Base-by-base conservation (phyloP, 2,329 filamentous ascomycete species). In the Zymoseptoria pseudotritici region DNA sequence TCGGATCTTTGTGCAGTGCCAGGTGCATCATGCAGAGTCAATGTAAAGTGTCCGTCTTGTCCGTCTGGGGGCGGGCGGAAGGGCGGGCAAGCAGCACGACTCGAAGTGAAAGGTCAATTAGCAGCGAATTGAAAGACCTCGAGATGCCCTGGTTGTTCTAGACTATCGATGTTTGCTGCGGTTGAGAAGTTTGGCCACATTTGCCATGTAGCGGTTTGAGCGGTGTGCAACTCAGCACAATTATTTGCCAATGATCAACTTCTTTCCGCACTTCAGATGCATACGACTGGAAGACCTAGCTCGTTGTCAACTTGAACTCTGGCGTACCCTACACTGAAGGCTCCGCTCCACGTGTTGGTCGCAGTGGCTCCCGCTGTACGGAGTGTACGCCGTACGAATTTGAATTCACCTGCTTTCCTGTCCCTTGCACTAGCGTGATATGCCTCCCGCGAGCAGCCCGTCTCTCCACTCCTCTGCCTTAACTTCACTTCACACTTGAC, bases 181-280 rank as follows among this genome's bases (percentile, higher is more conserved):
- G 61, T 60, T 65, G 65, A 64, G 59, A 59, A 50, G 50, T 54
- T 50, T 50, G 54, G 55, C 50, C 51, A 57, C 54, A 55, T 50
- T 57, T 42, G 56, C 56, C 54, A 49, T 60, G 22, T 52, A 49
- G 58, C 49, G 58, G 53, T 58, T 50, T 58, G 53, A n/a, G n/a
- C 53, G 22, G 21, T 20, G n/a, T n/a, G n/a, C n/a, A n/a, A n/a
- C 4, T 11, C 52, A 29, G 2, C 29, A 31, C 29, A 31, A 9
- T 31, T 31, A 10, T 36, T 36, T 36, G 31, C 31, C 36, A 17
- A 10, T 11, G 36, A 42, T 2, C 36, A 42, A 5, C 36, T 42
- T 42, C 36, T 42, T 13, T 17, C 36, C 36, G 11, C 36, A 42
- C 1, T 13, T 6, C 3, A 42, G 17, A 17, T 17, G 17, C 36